Evolutionary conservation across 768 basidiomycete species (phyloP), one percentile per base, ranked within the genome.

Genomic region (Hericium coralloides): DNA sequence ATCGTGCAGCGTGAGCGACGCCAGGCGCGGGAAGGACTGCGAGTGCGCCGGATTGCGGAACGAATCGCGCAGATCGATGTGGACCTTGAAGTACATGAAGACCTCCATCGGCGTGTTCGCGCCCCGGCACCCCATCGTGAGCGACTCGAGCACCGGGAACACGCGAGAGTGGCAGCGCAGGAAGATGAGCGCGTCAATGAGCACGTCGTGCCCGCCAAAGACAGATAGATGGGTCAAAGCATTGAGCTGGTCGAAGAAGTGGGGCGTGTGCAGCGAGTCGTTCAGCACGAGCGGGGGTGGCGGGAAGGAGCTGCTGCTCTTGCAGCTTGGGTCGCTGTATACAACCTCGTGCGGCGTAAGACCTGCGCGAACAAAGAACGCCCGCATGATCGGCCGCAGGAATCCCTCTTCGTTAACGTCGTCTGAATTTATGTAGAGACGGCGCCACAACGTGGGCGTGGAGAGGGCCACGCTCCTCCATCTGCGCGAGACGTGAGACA

Each of bases 401-500:
- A 45, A 36, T 22, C 17, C 12, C 25, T 38, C 31, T 14, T 12
- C 7, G 15, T 47, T 47, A 12, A 57, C 12, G 18, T 59, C 55
- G 5, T 25, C 36, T 8, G 51, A 41, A 12, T 38, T 38, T 20
- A 59, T 58, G 49, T 60, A 22, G 5, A 62, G 26, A 20, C 59
- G 59, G 7, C 55, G 38, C 61, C 59, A 61, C 22, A 62, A 55
- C 12, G 25, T 5, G 4, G 61, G 59, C 3, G 51, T 61, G 23
- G 56, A 25, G 20, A 62, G 56, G n/a, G 59, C 54, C 45, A 62
- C 51, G 22, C 45, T 38, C 4, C 61, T 26, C 59, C 56, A 62
- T 22, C 49, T 49, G 38, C 50, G 59, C 38, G 56, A 61, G 2
- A 62, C 59, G 38, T 60, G 61, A 2, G 61, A 62, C 23, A 62